Conservation (phyloP, 2,329 filamentous ascomycete genomes). For the Chrysoporthe austroafricana region DNA sequence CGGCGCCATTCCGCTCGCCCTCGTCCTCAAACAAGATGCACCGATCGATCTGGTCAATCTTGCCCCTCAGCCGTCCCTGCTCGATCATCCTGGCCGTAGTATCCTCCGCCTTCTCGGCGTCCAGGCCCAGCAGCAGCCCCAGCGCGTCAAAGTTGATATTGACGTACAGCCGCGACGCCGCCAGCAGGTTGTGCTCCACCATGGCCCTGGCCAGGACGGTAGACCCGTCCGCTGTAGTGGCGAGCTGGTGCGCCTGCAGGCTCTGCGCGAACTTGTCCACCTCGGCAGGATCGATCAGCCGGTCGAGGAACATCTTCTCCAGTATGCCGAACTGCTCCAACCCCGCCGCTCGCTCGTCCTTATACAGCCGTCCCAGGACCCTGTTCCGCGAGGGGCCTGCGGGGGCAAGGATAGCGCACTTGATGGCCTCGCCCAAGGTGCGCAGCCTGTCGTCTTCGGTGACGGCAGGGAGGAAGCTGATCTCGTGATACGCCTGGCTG, state of each 20-base stretch:
- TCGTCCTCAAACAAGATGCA: conserved; percentile 84
- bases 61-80: conserved; percentile 82
- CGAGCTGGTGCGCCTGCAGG: conserved; percentile 85
- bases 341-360: conserved; percentile 80
- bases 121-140: conserved; percentile 75
- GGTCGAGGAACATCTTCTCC: conserved; percentile 96
- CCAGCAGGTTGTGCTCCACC: conserved; percentile 93
- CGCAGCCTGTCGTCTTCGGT: conserved; percentile 84
- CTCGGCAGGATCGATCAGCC: conserved; percentile 79
- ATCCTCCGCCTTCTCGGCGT: conserved; percentile 81
- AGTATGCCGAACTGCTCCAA: conserved; percentile 84
- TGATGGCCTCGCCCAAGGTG: conserved; percentile 84
- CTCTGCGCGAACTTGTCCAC: conserved; percentile 83
- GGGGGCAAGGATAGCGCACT: conserved; percentile 89
- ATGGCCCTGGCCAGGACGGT: conserved; percentile 94
- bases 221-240: conserved; percentile 84
- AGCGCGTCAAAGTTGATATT: conserved; percentile 80
- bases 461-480: conserved; percentile 78
- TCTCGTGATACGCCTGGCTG: conserved; percentile 83
- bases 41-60: conserved; percentile 91
- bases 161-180: conserved; percentile 76
- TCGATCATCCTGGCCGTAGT: conserved; percentile 96
- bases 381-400: conserved; percentile 84
- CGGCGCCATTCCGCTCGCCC: conserved; percentile 65
- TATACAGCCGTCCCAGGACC: conserved; percentile 83